These are phyloP conservation scores for Triticum turgidum DNA, from an alignment of 176 grass and related monocot species.

Conservation along the genomic window DNA sequence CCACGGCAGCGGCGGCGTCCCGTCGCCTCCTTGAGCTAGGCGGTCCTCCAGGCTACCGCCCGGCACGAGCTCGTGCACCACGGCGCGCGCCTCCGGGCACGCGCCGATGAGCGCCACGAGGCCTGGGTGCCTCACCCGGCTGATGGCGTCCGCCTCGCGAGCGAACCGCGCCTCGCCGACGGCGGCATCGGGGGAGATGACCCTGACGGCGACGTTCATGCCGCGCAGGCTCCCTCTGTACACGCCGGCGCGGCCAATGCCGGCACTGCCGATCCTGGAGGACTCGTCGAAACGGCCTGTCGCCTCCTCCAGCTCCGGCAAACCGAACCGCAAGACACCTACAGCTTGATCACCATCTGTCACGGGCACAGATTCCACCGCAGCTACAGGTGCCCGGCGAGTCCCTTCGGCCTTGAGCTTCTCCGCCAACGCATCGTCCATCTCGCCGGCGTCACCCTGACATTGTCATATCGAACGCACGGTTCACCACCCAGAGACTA, in stretches of 20 bases:
- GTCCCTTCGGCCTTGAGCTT: constrained; percentile 26
- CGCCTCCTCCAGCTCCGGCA: constrained; percentile 44
- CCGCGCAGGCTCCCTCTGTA: constrained; percentile 37
- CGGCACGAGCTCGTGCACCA: constrained; percentile 50
- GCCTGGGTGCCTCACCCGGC: constrained; percentile 33
- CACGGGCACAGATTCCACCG: background rate
- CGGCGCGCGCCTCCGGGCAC: constrained; percentile 50
- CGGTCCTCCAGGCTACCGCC: constrained; percentile 21
- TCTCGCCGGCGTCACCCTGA: constrained; percentile 28
- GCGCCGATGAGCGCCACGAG: constrained; percentile 40
- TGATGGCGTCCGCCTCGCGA: constrained; percentile 27
- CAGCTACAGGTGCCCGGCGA: background rate
- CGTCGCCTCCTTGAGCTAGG: too few relatives aligned
- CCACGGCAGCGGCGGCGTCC: too few relatives aligned
- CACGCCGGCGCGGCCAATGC: background rate
- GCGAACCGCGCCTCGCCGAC: constrained; percentile 35
- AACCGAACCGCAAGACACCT: constrained; percentile 16
- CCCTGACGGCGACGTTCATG: constrained; percentile 48
- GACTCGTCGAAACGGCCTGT: constrained; percentile 53
- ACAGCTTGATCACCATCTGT: background rate
- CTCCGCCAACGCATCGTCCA: constrained; percentile 32
- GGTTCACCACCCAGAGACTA: background rate
- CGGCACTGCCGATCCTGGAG: constrained; percentile 34
- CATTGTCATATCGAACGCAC: background rate
- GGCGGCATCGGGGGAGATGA: constrained; percentile 33